Evolutionary conservation across 176 grass and related monocot genomes (phyloP), one percentile per base, ranked within the genome.

Genomic region (Oryza glaberrima): DNA sequence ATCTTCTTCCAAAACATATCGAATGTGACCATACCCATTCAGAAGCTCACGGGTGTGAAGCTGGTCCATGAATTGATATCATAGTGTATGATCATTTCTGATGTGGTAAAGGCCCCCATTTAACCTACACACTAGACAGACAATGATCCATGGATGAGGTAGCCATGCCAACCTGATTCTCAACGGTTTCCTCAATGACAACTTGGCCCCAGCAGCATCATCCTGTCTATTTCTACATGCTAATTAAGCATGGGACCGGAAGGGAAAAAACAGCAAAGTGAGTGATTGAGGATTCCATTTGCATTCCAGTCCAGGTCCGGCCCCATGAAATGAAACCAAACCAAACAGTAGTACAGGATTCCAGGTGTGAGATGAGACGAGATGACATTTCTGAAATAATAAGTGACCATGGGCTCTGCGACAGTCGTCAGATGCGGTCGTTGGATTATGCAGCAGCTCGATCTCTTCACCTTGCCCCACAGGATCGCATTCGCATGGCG

Each of bases 401-500:
- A 32, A 40, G 66, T 70, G 79, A 13, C 78, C 78, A 69, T 67
- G 30, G 68, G 19, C 56, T 81, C 66, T 81, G 66, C 51, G 47
- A 52, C 43, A 56, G 38, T 81, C 78, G 66, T 82, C 80, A 83
- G 70, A 83, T 38, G 52, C 19, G 52, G 69, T 63, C 52, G 14
- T 63, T 83, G 81, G 54, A 65, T 35, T 43, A 65, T 47, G 69
- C 54, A 83, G 17, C 25, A 79, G 22, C 81, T 64, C 49, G 70
- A 83, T 63, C 58, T 75, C 81, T 66, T 75, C 41, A 47, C 6
- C 81, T 63, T 75, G 81, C 58, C 52, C 70, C 51, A 35, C 81
- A 5, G 22, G 45, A 19, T 66, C 54, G 26, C 13, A 9, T 44
- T 54, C 4, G 46, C 47, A 32, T 76, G 63, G 65, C 22, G 68